Evolutionary conservation across 2,329 filamentous ascomycete genomes (phyloP).

Genomic region (Microdochium nivale): DNA sequence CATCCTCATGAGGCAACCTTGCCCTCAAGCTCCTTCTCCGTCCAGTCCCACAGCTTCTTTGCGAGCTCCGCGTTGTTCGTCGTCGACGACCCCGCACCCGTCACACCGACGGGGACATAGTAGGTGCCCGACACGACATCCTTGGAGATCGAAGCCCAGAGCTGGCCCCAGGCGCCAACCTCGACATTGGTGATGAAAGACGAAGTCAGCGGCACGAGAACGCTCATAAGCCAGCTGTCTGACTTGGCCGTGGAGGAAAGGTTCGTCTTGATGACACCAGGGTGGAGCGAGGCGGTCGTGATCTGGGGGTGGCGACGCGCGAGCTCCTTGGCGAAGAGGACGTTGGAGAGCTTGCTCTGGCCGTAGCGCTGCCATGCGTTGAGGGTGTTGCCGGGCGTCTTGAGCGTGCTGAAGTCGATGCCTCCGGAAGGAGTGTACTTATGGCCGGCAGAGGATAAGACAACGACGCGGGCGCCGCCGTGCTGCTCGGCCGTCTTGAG

Average conservation of each 20-base stretch:
- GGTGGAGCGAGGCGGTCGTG: conserved; percentile 5
- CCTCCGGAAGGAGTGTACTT: conserved; percentile 13
- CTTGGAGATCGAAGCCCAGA: conserved; percentile 30
- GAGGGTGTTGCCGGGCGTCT: conserved; percentile 9
- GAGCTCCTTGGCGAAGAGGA: conserved; percentile 31
- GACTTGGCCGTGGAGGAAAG: conserved; percentile 4
- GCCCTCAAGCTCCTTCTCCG: neutral
- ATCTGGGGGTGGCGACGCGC: conserved; percentile 8
- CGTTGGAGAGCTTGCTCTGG: conserved; percentile 38
- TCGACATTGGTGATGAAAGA: neutral
- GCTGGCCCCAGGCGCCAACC: conserved; percentile 28
- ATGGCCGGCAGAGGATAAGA: conserved; percentile 14
- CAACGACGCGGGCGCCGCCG: conserved; percentile 13
- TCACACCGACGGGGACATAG: conserved; percentile 23
- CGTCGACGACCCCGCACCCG: conserved; percentile 2
- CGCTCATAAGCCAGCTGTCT: conserved; percentile 3
- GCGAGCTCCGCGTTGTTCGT: neutral
- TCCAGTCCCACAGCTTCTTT: neutral
- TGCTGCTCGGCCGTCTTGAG: neutral
- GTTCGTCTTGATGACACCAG: conserved; percentile 7
- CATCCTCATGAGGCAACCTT: too few species aligned
- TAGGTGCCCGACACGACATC: conserved; percentile 21
- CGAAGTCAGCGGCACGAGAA: conserved; percentile 3
- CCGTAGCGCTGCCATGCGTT: conserved; percentile 31
- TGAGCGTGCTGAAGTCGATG: conserved; percentile 5